Conservation (phyloP, 495 filamentous ascomycete genomes). For the Aspergillus cristatus region DNA sequence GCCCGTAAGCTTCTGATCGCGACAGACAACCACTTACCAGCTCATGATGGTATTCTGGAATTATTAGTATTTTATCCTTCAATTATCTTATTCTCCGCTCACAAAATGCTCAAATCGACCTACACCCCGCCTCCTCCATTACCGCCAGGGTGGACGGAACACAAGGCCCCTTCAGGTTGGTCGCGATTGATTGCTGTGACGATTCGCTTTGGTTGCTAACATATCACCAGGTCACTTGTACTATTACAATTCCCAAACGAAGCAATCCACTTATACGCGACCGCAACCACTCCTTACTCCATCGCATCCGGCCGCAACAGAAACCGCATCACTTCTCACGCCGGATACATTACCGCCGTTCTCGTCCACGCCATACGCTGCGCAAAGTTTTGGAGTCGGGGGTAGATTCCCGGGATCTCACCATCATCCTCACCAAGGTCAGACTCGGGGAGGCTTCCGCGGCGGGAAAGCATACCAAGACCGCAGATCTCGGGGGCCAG, state of each 20-base stretch:
- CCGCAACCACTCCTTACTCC: conserved; percentile 37
- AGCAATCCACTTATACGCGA: conserved; percentile 77
- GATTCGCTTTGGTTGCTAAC: conserved; percentile 7
- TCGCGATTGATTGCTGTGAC: conserved; percentile 3
- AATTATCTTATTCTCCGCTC: too few relatives aligned
- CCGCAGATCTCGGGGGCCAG: conserved; percentile 47
- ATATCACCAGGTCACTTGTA: conserved; percentile 60
- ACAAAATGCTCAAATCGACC: conserved; percentile 41
- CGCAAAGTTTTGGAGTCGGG: conserved; percentile 16
- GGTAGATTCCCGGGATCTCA: neutral
- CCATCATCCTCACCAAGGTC: conserved; percentile 16
- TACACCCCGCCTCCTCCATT: conserved; percentile 47
- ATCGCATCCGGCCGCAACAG: conserved; percentile 17
- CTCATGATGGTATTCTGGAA: too few relatives aligned
- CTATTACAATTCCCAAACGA: conserved; percentile 81
- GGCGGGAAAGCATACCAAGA: conserved; percentile 45
- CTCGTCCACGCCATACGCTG: conserved; percentile 34
- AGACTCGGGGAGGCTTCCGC: conserved; percentile 31
- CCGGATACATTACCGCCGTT: conserved; percentile 31
- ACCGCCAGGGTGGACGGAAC: conserved; percentile 80
- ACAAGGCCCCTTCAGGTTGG: conserved; percentile 76
- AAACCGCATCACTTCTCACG: conserved; percentile 18
- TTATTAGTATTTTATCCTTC: too few relatives aligned
- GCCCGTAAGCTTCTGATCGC: too few relatives aligned
- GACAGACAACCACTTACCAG: too few relatives aligned